phyloP scores from a whole-genome alignment of 2,329 filamentous ascomycete species.

The Aspergillus sp. region DNA sequence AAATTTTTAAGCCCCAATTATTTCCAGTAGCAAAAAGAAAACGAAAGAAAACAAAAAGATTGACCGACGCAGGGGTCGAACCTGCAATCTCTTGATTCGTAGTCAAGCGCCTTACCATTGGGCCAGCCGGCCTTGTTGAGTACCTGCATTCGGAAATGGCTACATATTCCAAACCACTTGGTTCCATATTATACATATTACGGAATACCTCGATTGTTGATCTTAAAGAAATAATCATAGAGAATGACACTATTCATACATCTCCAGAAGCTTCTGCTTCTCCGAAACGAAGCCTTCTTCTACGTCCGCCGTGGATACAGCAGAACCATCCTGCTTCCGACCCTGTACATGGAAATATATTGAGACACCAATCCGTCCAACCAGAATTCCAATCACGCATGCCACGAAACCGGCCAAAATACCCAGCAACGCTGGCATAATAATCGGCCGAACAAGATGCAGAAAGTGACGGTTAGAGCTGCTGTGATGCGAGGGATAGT shows the following conservation, averaged over 20 bases:
- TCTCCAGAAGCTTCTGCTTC: slow-evolving; percentile 10
- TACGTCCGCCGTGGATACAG: background rate
- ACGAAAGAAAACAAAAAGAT: slow-evolving; percentile 10
- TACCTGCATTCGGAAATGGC: no score
- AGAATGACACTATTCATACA: background rate
- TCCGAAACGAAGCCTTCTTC: slow-evolving; percentile 11
- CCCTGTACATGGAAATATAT: slow-evolving; percentile 6
- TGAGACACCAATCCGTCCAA: slow-evolving; percentile 20
- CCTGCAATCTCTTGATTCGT: slow-evolving; percentile 48
- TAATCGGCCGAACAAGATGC: slow-evolving; percentile 26
- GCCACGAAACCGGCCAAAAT: slow-evolving; percentile 31
- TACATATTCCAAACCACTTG: background rate
- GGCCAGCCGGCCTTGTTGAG: slow-evolving; percentile 29
- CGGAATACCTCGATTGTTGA: no score
- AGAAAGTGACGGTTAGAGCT: slow-evolving; percentile 17
- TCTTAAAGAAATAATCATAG: background rate
- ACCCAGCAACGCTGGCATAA: slow-evolving; percentile 35
- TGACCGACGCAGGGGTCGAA: slow-evolving; percentile 40
- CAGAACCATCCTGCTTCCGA: background rate
- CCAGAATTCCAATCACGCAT: slow-evolving; percentile 32
- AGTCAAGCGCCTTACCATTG: slow-evolving; percentile 49
- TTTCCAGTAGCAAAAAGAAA: background rate
- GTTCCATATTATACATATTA: no score
- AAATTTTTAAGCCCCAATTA: no score
- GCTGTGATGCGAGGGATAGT: slow-evolving; percentile 17